These are phyloP conservation scores for Basidiobolus meristosporus DNA, from an alignment of 371 early-diverging fungal species.

Conservation along the genomic window DNA sequence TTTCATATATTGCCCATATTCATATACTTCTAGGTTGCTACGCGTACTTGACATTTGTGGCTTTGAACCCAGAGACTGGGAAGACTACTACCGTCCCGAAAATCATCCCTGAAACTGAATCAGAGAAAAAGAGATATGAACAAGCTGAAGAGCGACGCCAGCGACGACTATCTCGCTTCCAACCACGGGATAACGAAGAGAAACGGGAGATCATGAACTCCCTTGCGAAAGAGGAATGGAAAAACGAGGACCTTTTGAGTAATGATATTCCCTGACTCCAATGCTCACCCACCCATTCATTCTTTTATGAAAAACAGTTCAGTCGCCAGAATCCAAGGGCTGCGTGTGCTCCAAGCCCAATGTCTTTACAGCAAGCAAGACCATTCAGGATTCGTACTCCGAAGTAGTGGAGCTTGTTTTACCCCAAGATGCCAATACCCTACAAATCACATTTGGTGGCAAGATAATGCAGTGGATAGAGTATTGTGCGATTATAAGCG, in stretches of 20 bases:
- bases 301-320: too few species aligned
- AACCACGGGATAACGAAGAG: neutral
- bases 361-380: too few species aligned
- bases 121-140: slow-evolving; percentile 24
- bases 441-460: slow-evolving; percentile 61
- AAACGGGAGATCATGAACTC: neutral
- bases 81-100: slow-evolving; percentile 20
- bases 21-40: slow-evolving; percentile 7
- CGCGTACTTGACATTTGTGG: slow-evolving; percentile 60
- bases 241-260: too few species aligned
- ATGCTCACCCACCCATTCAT: too few species aligned
- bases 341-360: too few species aligned
- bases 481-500: slow-evolving; percentile 36
- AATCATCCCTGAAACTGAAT: slow-evolving; percentile 14
- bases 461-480: slow-evolving; percentile 68
- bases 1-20: too few species aligned
- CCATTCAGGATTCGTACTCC: slow-evolving; percentile 9
- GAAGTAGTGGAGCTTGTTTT: slow-evolving; percentile 45
- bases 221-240: neutral
- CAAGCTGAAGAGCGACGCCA: slow-evolving; percentile 34
- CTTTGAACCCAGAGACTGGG: slow-evolving; percentile 16
- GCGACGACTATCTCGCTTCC: slow-evolving; percentile 7
- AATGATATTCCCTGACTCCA: too few species aligned
- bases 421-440: slow-evolving; percentile 56
- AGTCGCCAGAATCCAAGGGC: too few species aligned